Conservation (phyloP, 768 basidiomycete genomes). For the Boletus vinaceobasis region DNA sequence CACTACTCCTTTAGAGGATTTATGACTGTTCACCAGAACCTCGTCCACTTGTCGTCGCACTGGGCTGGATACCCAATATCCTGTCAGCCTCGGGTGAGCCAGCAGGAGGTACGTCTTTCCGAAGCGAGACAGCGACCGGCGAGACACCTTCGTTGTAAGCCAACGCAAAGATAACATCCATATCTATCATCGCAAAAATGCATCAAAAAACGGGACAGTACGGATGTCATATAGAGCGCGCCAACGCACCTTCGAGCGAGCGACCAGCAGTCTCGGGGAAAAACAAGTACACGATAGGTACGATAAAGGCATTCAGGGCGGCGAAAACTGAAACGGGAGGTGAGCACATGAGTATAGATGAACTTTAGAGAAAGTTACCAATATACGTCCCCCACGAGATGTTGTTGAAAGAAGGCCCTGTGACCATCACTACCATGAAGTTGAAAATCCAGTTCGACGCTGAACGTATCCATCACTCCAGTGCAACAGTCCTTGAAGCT, state of each 20-base stretch:
- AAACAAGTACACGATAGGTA: slow-evolving; percentile 56
- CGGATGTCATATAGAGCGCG: background rate
- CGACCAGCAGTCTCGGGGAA: slow-evolving; percentile 61
- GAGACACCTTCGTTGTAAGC: slow-evolving; percentile 44
- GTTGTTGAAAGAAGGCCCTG: slow-evolving; percentile 54
- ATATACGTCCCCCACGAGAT: slow-evolving; percentile 62
- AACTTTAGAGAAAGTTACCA: slow-evolving; percentile 28
- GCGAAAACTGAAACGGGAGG: slow-evolving; percentile 42
- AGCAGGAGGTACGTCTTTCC: slow-evolving; percentile 42
- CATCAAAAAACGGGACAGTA: background rate
- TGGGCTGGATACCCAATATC: slow-evolving; percentile 36
- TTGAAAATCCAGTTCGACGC: slow-evolving; percentile 55
- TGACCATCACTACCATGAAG: slow-evolving; percentile 58
- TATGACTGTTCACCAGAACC: slow-evolving; percentile 1
- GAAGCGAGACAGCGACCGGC: slow-evolving; percentile 41
- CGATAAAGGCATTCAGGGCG: slow-evolving; percentile 51
- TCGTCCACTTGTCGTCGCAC: background rate
- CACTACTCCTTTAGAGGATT: background rate
- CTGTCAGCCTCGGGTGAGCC: slow-evolving; percentile 44
- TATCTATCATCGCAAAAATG: slow-evolving; percentile 25
- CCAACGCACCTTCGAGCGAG: slow-evolving; percentile 47
- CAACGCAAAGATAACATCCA: slow-evolving; percentile 47
- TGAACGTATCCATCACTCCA: slow-evolving; percentile 1
- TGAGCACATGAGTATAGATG: background rate
- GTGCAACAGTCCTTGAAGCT: background rate